Evolutionary conservation across 2,329 filamentous ascomycete genomes (phyloP).

Genomic region (Pseudogymnoascus sp.): DNA sequence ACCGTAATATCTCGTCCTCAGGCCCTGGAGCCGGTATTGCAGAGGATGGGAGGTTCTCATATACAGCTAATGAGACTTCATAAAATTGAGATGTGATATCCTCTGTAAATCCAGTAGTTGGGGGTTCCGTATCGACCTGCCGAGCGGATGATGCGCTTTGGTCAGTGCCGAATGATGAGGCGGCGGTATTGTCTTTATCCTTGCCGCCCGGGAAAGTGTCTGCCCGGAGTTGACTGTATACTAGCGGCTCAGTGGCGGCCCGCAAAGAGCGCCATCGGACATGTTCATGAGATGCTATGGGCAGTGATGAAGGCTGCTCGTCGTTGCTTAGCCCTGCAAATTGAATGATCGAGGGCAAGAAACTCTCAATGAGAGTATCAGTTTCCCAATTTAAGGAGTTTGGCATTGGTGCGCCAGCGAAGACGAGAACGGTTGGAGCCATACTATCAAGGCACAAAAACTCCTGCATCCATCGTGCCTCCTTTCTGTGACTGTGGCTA

Average conservation of each 20-base stretch:
- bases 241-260: slow-evolving; percentile 41
- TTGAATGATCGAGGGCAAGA: slow-evolving; percentile 33
- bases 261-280: slow-evolving; percentile 43
- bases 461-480: background rate
- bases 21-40: slow-evolving; percentile 34
- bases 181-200: slow-evolving; percentile 31
- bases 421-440: slow-evolving; percentile 33
- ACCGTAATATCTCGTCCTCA: background rate
- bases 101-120: slow-evolving; percentile 17
- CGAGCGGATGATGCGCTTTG: slow-evolving; percentile 16
- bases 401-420: slow-evolving; percentile 53
- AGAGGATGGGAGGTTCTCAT: slow-evolving; percentile 58
- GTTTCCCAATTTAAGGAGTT: slow-evolving; percentile 46
- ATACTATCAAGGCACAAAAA: slow-evolving; percentile 13
- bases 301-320: slow-evolving; percentile 10
- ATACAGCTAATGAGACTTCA: slow-evolving; percentile 65
- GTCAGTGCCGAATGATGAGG: slow-evolving; percentile 21
- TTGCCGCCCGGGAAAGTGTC: slow-evolving; percentile 30
- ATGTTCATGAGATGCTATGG: slow-evolving; percentile 12
- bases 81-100: slow-evolving; percentile 57
- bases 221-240: slow-evolving; percentile 37
- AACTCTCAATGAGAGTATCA: slow-evolving; percentile 39
- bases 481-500: background rate
- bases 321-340: slow-evolving; percentile 28
- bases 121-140: slow-evolving; percentile 12